Percentiles rank a stretch among this genome's conserved stretches.
Evolutionary conservation across 139 green algal species (phyloP).

Genomic region (Haematococcus sp.): DNA sequence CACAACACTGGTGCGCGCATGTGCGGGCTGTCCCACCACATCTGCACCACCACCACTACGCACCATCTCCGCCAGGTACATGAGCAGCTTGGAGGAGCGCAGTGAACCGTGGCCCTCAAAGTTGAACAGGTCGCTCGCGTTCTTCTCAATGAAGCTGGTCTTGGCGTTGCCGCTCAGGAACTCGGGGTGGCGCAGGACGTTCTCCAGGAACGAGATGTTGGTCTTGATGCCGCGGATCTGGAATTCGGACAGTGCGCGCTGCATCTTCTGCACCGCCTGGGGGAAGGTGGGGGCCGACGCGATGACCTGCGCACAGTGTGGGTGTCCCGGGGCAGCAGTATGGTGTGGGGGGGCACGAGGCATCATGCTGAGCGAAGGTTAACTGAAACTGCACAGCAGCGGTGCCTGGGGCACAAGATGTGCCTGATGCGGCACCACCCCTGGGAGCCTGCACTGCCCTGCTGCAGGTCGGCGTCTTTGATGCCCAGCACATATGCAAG

Average conservation of each 20-base stretch:
- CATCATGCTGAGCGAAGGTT: background rate
- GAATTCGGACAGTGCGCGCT: constrained; percentile 86
- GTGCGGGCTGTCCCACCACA: no score
- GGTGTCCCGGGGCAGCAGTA: background rate
- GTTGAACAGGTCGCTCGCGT: constrained; percentile 68
- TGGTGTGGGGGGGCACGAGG: background rate
- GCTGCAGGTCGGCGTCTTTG: no score
- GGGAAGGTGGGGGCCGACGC: constrained; percentile 67
- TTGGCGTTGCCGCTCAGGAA: constrained; percentile 69
- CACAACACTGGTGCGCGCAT: no score
- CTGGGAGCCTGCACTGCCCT: no score
- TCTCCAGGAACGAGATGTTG: constrained; percentile 90
- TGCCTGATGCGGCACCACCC: no score
- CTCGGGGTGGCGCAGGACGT: constrained; percentile 84
- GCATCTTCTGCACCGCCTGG: constrained; percentile 82
- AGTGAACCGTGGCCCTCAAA: constrained; percentile 49
- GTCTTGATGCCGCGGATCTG: constrained; percentile 90
- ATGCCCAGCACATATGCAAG: background rate
- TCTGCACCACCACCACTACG: background rate
- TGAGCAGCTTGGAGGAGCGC: constrained; percentile 64
- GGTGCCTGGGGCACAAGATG: no score
- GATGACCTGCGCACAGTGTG: constrained; percentile 41
- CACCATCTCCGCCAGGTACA: constrained; percentile 66
- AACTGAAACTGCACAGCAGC: no score
- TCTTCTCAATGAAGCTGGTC: constrained; percentile 84